Conservation (phyloP, 306 rosid species). For the Malus sieversii region DNA sequence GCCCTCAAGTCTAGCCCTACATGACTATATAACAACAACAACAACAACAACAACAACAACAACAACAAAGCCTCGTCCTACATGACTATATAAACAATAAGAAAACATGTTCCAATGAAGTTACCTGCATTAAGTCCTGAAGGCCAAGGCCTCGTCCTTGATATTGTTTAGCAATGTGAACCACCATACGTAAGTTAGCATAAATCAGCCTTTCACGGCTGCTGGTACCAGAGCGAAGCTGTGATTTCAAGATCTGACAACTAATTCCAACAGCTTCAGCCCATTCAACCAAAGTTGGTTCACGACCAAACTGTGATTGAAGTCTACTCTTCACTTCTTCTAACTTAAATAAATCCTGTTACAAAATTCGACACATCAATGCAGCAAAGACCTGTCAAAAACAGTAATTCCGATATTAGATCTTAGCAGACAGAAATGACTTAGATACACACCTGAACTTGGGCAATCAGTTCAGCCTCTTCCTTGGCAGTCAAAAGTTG, state of each 20-base stretch:
- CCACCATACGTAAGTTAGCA: slow-evolving; percentile 85
- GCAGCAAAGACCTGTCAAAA: slow-evolving; percentile 14
- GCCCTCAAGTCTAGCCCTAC: not conserved
- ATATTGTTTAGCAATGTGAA: slow-evolving; percentile 81
- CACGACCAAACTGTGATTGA: slow-evolving; percentile 73
- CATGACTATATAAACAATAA: not conserved
- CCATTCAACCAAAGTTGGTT: slow-evolving; percentile 89
- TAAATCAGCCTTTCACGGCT: slow-evolving; percentile 62
- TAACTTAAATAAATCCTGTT: slow-evolving; percentile 61
- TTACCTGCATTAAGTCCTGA: slow-evolving; percentile 91
- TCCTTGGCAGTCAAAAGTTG: slow-evolving; percentile 71
- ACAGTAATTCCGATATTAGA: slow-evolving; percentile 1
- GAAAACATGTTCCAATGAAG: not conserved
- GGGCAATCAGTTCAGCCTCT: slow-evolving; percentile 57
- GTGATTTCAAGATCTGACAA: slow-evolving; percentile 43
- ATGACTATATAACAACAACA: not conserved
- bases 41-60: too few species aligned
- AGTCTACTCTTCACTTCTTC: slow-evolving; percentile 59
- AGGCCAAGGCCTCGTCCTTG: slow-evolving; percentile 78
- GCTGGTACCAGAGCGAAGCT: slow-evolving; percentile 41
- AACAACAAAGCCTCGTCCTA: too few species aligned
- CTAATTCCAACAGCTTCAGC: slow-evolving; percentile 74
- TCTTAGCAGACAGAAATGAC: slow-evolving; percentile 1
- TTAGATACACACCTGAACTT: slow-evolving; percentile 54
- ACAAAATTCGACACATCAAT: slow-evolving; percentile 26